Base-by-base conservation (phyloP, 176 grass and related monocot genomes). In the Aegilops longissima region DNA sequence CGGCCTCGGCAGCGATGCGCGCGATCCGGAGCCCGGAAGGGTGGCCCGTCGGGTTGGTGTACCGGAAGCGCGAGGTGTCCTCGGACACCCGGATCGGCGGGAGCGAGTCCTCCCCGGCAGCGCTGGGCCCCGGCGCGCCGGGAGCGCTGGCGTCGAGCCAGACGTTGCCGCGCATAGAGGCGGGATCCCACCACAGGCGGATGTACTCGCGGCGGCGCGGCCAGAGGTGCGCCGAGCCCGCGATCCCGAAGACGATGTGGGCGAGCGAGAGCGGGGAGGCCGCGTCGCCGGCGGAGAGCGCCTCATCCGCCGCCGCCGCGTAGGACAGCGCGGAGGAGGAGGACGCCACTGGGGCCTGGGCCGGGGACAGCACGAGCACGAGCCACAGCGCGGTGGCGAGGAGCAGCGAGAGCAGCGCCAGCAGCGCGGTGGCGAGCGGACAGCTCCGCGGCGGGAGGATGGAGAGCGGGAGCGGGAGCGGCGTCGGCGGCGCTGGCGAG, bases 21-120 rank as follows among this genome's bases (percentile, higher is more conserved):
- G 97, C 88, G 86, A 99, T 96, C 84, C 97, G 94, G 83, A 99
- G 94, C 6, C 97, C 94, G 0, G 97, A 99, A 8, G 97, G 97
- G 89, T 99, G 97, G 63, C 97, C 94, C 3, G 90, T 99, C 1
- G 97, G 97, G 87, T 99, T 99, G 9, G 97, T 99, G 83, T 96
- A 99, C 31, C 97, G 83, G 87, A 96, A 96, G 25, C 92, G 92
- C 29, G 97, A 93, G 74, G 95, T 99, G 76, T 99, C 97, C 85
- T 94, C 92, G 14, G 97, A 99, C 74, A 99, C 91, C 33, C 90
- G 97, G 86, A 98, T 87, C 51, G 94, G 87, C 29, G 97, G 92
- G 10, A 98, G 90, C 61, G 86, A 74, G 4, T 49, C 79, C 16
- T 85, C 81, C 11, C 79, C 65, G 16, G 86, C 33, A 3, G 90